Base-by-base conservation (phyloP, 176 grass and related monocot species). In the Avena eriantha region DNA sequence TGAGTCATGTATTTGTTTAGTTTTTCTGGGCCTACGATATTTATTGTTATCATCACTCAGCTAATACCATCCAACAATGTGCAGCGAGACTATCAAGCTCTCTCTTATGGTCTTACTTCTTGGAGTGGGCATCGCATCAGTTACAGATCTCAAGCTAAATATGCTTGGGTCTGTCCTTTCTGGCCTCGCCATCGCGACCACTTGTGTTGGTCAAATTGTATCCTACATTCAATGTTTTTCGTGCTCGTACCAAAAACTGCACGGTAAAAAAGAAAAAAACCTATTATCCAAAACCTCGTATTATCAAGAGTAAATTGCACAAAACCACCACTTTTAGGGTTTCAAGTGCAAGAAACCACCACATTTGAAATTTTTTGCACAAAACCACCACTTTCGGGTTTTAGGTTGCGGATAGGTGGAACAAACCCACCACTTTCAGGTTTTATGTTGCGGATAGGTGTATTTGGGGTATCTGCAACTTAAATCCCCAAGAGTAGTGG, bases 121-220 rank as follows among this genome's bases (percentile, higher is more conserved):
- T 79, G 97, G 97, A 91, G 97, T 99, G 73, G 97, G 92, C 72
- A 96, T 99, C 13, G 97, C 97, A 69, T 99, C 97, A 58, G 67
- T 99, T 77, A 99, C 97, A 35, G 97, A 99, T 97, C 92, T 99
- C 48, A 90, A 99, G 55, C 87, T 99, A 84, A 99, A 99, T 90
- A 45, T 94, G 78, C 92, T 97, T 75, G 97, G 97, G 69, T 99
- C 97, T 5, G 7, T 97, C 83, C 92, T 99, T 76, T 99, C 97
- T 60, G 92, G 80, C 57, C 92, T 99, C 3, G 97, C 97, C 43
- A 97, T 99, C 36, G 97, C 92, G 55, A 99, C 97, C 7, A 99
- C 97, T 49, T 99, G 97, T 68, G 90, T 99, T 53, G 92, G 97
- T 9, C 97, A 99, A 95, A 99, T 99, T 91, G 97, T 99, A 99